These are phyloP conservation scores for Anthostomella pinea DNA, from an alignment of 2,329 filamentous ascomycete genomes.

Conservation along the genomic window DNA sequence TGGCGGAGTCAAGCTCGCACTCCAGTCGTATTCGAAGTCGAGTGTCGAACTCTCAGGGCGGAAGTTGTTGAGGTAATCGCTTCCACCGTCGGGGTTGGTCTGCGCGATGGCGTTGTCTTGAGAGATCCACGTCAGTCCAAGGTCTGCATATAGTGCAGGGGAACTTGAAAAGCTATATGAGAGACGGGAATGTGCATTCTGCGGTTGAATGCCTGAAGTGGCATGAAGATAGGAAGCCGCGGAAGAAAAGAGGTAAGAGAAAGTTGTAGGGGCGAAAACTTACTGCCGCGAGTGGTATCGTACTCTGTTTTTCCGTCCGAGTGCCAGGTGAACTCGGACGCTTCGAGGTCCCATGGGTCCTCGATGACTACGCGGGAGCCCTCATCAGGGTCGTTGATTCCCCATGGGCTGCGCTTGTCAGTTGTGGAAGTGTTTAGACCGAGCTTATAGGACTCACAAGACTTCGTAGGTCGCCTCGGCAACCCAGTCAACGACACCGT, in stretches of 20 bases:
- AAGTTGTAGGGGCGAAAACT: slow-evolving; percentile 9
- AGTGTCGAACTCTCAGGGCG: slow-evolving; percentile 42
- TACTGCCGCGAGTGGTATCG: slow-evolving; percentile 51
- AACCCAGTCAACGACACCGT: slow-evolving; percentile 57
- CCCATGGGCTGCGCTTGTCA: slow-evolving; percentile 43
- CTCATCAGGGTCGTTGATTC: slow-evolving; percentile 51
- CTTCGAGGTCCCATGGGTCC: slow-evolving; percentile 45
- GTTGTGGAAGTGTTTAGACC: not conserved
- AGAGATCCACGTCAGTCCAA: too few relatives aligned
- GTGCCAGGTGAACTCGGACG: slow-evolving; percentile 54
- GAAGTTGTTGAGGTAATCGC: slow-evolving; percentile 46
- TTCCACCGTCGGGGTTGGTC: slow-evolving; percentile 45
- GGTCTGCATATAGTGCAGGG: too few relatives aligned
- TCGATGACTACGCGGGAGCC: slow-evolving; percentile 42
- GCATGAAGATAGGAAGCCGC: too few relatives aligned
- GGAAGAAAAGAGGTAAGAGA: too few relatives aligned
- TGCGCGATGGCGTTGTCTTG: slow-evolving; percentile 55
- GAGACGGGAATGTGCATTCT: too few relatives aligned
- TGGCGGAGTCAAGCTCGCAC: slow-evolving; percentile 32
- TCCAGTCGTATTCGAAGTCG: slow-evolving; percentile 48
- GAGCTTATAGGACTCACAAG: slow-evolving; percentile 38
- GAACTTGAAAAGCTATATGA: too few relatives aligned
- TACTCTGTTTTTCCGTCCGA: slow-evolving; percentile 45
- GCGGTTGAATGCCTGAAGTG: too few relatives aligned
- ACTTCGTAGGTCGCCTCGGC: slow-evolving; percentile 54